Percentiles rank a stretch among this genome's conserved stretches.
Conservation (phyloP, 2,329 filamentous ascomycete species). For the Neofusicoccum cordaticola region DNA sequence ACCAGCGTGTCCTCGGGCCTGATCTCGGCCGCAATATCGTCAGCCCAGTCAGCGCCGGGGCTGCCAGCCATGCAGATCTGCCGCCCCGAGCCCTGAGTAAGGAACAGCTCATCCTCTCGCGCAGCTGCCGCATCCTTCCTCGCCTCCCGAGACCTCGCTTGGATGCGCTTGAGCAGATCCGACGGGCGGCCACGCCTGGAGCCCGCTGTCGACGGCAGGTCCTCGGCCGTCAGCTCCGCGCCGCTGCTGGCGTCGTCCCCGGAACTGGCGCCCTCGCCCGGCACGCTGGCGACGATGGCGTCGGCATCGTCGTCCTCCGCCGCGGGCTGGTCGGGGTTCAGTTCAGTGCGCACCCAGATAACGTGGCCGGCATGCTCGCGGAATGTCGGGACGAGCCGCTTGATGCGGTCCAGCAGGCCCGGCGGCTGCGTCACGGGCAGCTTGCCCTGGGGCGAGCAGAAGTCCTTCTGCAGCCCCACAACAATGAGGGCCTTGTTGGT, state of each 20-base stretch:
- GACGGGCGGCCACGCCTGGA: conserved; percentile 28
- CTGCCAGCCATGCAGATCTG: conserved; percentile 42
- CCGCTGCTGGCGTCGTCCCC: conserved; percentile 26
- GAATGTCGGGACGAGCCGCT: conserved; percentile 67
- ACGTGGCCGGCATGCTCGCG: conserved; percentile 66
- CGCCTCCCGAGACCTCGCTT: conserved; percentile 27
- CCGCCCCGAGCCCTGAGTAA: conserved; percentile 36
- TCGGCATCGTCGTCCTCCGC: conserved; percentile 50
- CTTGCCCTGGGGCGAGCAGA: conserved; percentile 66
- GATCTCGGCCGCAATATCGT: conserved; percentile 49
- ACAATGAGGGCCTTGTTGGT: conserved; percentile 71
- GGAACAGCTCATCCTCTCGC: conserved; percentile 47
- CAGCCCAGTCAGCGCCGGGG: conserved; percentile 51
- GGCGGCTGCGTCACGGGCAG: conserved; percentile 63
- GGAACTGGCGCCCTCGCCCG: conserved; percentile 31
- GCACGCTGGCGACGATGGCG: conserved; percentile 41
- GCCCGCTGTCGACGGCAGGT: conserved; percentile 36
- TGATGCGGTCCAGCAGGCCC: conserved; percentile 65
- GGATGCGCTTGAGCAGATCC: conserved; percentile 37
- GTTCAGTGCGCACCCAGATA: conserved; percentile 81
- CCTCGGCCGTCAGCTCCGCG: conserved; percentile 20
- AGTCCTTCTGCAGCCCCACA: conserved; percentile 89
- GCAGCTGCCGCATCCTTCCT: neutral
- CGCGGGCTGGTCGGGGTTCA: conserved; percentile 59
- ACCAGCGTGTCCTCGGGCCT: conserved; percentile 54